Percentiles rank a stretch among this genome's conserved stretches.
Conservation (phyloP, 192 early-diverging fungal species). For the Entomortierella parvispora region DNA sequence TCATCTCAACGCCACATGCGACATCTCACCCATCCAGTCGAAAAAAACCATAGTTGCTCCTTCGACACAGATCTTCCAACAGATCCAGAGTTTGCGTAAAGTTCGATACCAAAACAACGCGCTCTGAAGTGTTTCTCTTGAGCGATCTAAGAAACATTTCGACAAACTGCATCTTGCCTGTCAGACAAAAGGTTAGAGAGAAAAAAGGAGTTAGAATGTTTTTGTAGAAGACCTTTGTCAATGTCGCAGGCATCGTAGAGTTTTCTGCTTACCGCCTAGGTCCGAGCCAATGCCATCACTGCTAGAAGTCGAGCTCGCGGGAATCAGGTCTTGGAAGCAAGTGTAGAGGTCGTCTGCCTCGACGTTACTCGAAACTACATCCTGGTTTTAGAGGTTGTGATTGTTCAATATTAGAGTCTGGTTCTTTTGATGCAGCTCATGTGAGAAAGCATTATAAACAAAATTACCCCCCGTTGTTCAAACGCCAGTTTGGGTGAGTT, state of each 20-base stretch:
- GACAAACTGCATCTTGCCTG: constrained; percentile 40
- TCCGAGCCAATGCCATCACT: too few relatives aligned
- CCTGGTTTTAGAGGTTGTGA: too few relatives aligned
- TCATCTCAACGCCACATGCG: not conserved
- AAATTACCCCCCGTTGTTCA: constrained; percentile 32
- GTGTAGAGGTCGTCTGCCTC: too few relatives aligned
- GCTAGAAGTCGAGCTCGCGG: too few relatives aligned
- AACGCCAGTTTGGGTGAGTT: constrained; percentile 39
- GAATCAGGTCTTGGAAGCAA: too few relatives aligned
- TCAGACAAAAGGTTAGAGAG: too few relatives aligned
- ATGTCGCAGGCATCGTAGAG: not conserved
- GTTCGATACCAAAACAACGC: constrained; percentile 76
- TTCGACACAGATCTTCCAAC: constrained; percentile 56
- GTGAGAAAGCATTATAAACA: too few relatives aligned
- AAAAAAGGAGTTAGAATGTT: not conserved
- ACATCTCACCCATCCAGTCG: constrained; percentile 68
- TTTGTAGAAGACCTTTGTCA: not conserved
- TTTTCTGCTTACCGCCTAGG: too few relatives aligned
- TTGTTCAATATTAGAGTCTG: too few relatives aligned
- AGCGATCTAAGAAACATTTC: constrained; percentile 17
- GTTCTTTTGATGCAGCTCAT: too few relatives aligned
- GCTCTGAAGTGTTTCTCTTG: constrained; percentile 50
- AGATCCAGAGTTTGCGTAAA: constrained; percentile 73
- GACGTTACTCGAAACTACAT: too few relatives aligned
- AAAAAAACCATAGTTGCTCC: constrained; percentile 42